Evolutionary conservation across 2,329 filamentous ascomycete species (phyloP), one percentile per base, ranked within the genome.

Genomic region (Diaporthe sp.): DNA sequence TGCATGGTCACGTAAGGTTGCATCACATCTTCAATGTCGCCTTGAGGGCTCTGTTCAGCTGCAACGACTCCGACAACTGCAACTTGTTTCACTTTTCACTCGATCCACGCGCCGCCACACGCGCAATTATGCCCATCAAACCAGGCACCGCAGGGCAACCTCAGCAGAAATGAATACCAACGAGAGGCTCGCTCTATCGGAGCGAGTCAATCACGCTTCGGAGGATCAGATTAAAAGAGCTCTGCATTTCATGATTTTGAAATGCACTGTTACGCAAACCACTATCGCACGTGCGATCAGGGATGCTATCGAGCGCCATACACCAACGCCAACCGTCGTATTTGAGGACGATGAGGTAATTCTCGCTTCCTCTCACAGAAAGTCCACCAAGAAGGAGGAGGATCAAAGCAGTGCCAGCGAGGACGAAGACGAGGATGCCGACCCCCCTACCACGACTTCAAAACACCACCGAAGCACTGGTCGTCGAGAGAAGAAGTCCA

Each of bases 251-350:
- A 71, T 71, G 69, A 27, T 59, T 5, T 7, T 71, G 25, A 51
- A 42, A 2, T 71, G 69, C 13, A 37, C 13, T 4, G 17, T 22
- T 2, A 37, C 2, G 3, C 22, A 50, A 1, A 9, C 13, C 1
- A 71, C 69, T 1, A 71, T 71, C 8, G 69, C 55, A 27, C 32
- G 55, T 8, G 69, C 69, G 4, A 58, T 71, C 15, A 71, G 8
- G 42, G 35, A 61, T 19, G 69, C 55, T 0, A 5, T 71, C 15
- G 42, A 71, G 4, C 22, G 25, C 0, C 44, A 61, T 4, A n/a
- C 42, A 1, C 69, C 69, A 3, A 25, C 61, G 0, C 61, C 44
- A 1, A 25, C 7, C 4, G 19, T 66, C 9, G 12, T 51, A 12
- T 66, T 25, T 13, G 13, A 51, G 30, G 10, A 37, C 0, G 13